phyloP scores from a whole-genome alignment of 192 early-diverging fungal genomes.

The Ambispora gerdemannii region DNA sequence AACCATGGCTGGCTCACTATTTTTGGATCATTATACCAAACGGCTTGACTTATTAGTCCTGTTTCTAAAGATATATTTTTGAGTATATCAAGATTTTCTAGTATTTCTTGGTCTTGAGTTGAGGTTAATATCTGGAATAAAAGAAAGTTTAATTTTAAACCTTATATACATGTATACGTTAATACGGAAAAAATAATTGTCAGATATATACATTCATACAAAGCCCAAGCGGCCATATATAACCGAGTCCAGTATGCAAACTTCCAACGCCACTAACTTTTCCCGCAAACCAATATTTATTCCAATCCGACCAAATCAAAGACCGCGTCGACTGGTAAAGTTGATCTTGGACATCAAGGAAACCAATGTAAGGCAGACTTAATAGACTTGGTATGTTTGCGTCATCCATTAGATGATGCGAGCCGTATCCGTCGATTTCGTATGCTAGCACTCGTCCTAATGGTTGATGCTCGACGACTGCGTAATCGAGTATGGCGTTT shows the following conservation, averaged over 20 bases:
- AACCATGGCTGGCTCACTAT: conserved; percentile 6
- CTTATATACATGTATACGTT: too few relatives aligned
- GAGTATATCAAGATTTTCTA: neutral
- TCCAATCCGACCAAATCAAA: conserved; percentile 56
- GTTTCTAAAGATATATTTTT: neutral
- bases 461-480: conserved; percentile 46
- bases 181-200: too few relatives aligned
- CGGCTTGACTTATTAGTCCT: conserved; percentile 1
- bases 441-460: conserved; percentile 61
- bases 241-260: conserved; percentile 11
- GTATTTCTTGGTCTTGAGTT: conserved; percentile 4
- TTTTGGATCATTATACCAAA: conserved; percentile 18
- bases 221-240: conserved; percentile 13
- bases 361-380: conserved; percentile 60
- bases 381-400: conserved; percentile 66
- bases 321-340: conserved; percentile 56
- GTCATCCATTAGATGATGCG: conserved; percentile 63
- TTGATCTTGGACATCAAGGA: conserved; percentile 45
- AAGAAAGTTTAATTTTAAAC: too few relatives aligned
- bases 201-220: neutral
- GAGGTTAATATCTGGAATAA: conserved; percentile 5
- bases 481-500: conserved; percentile 50
- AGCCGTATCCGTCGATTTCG: conserved; percentile 72
- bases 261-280: conserved; percentile 4
- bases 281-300: conserved; percentile 60